Conservation (phyloP, 73 alveolate genomes). For the Paraurostyla sp. region DNA sequence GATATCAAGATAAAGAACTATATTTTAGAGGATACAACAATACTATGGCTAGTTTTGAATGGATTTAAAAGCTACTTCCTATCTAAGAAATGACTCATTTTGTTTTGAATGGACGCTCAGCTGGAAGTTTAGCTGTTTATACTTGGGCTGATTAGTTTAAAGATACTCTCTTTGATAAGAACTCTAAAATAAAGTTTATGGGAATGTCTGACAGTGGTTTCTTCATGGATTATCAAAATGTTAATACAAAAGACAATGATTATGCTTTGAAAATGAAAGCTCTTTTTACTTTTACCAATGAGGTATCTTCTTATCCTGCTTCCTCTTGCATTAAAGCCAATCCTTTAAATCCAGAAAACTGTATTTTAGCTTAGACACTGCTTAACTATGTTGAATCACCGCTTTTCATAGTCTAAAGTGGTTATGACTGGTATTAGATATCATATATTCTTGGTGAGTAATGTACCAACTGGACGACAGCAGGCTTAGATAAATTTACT, state of each 20-base stretch:
- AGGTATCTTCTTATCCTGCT: neutral
- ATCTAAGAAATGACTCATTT: neutral
- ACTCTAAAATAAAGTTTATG: neutral
- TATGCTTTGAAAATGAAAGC: neutral
- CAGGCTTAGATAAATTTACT: neutral
- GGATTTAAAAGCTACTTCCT: neutral
- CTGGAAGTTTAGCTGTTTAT: neutral
- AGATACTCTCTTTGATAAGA: neutral
- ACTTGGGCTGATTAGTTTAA: conserved; percentile 11
- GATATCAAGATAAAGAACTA: neutral
- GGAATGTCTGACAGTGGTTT: conserved; percentile 26
- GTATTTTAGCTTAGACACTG: neutral
- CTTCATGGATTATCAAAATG: neutral
- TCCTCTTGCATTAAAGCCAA: neutral
- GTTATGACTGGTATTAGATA: neutral
- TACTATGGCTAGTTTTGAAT: conserved; percentile 10
- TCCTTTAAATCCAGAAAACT: neutral
- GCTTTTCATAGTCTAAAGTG: neutral
- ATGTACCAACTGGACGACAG: neutral
- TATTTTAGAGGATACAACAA: conserved; percentile 15
- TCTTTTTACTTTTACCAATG: neutral
- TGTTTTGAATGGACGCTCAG: neutral
- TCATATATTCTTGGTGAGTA: neutral
- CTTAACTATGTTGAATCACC: neutral
- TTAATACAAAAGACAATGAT: neutral